Conservation (phyloP, 2,329 filamentous ascomycete genomes). For the Furcasterigmium furcatum region DNA sequence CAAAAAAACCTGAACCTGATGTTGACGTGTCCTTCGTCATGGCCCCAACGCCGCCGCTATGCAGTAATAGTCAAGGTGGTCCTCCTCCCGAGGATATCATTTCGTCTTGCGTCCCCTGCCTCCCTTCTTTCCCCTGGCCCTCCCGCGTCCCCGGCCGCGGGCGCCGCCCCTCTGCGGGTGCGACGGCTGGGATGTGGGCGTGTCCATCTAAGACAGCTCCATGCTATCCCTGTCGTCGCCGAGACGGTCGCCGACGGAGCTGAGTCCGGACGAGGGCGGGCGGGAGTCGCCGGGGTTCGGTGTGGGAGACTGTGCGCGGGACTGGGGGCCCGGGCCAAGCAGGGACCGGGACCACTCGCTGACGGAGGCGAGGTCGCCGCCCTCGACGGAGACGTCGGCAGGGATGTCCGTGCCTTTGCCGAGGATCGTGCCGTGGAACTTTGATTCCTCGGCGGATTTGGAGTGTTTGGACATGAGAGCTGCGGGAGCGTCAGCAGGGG, state of each 20-base stretch:
- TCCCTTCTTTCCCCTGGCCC: neutral
- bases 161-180: neutral
- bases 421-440: constrained; percentile 81
- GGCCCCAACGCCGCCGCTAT: constrained; percentile 13
- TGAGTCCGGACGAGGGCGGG: constrained; percentile 52
- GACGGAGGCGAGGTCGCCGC: constrained; percentile 66
- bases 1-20: no score
- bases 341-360: constrained; percentile 48
- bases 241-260: constrained; percentile 49
- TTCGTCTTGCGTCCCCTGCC: no score
- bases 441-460: constrained; percentile 81
- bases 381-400: constrained; percentile 73
- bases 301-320: constrained; percentile 30
- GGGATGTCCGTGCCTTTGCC: constrained; percentile 67
- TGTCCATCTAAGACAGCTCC: constrained; percentile 33
- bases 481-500: no score
- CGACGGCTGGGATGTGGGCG: neutral
- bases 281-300: constrained; percentile 30
- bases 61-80: constrained; percentile 7
- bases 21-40: neutral
- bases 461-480: constrained; percentile 89
- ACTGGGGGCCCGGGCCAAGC: neutral
- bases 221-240: constrained; percentile 41
- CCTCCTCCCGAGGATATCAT: no score
- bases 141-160: neutral